These are phyloP conservation scores for Pythium pectinolyticum DNA, from an alignment of 352 stramenopile genomes.

Conservation along the genomic window DNA sequence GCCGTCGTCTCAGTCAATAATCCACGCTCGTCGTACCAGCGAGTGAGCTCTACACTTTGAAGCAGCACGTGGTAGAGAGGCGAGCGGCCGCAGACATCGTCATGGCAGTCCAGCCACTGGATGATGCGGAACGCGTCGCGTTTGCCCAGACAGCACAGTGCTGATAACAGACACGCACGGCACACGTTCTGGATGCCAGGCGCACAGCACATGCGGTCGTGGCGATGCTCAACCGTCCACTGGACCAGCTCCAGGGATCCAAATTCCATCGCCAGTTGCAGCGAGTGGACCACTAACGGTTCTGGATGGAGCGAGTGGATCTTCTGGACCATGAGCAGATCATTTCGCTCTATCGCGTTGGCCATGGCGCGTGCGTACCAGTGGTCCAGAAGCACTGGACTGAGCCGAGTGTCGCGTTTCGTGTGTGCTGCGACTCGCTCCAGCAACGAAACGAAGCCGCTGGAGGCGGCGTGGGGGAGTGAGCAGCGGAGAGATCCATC, in stretches of 20 bases:
- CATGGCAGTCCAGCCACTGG: not conserved
- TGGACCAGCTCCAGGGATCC: not conserved
- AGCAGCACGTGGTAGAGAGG: not conserved
- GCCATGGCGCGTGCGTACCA: not conserved
- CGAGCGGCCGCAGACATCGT: too few relatives aligned
- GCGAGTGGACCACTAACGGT: not conserved
- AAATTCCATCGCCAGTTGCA: not conserved
- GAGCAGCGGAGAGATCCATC: not conserved
- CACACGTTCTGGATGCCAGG: not conserved
- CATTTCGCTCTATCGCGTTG: not conserved
- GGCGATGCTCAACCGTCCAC: not conserved
- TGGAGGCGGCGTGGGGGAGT: not conserved
- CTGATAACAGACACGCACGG: not conserved
- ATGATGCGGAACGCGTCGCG: not conserved
- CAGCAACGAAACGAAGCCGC: not conserved
- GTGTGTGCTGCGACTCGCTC: not conserved
- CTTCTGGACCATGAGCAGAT: not conserved
- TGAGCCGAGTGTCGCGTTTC: not conserved
- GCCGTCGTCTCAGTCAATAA: not conserved
- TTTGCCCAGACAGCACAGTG: not conserved
- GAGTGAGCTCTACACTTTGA: not conserved
- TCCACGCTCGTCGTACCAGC: not conserved
- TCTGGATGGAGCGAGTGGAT: not conserved
- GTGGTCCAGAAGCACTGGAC: not conserved
- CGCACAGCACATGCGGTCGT: constrained; percentile 2